Percentiles rank a stretch among this genome's conserved stretches.
Evolutionary conservation across 371 early-diverging fungal species (phyloP).

Genomic region (Mortierella sp.): DNA sequence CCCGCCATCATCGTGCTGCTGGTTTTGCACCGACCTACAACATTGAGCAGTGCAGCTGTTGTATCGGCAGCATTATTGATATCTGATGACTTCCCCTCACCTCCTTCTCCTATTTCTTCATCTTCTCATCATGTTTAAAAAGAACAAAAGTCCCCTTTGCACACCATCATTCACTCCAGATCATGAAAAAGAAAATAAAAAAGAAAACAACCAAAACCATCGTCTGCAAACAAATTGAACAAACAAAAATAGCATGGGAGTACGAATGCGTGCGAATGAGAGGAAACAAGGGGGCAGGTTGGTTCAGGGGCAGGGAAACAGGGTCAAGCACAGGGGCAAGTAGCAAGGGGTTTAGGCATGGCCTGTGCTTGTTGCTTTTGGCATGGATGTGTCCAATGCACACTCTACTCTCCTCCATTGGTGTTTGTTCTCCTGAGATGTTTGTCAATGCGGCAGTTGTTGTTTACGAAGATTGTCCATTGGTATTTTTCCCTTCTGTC

Average conservation of each 20-base stretch:
- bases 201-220: not conserved
- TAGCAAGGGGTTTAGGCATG: not conserved
- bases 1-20: slow-evolving; percentile 16
- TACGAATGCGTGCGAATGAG: too few relatives aligned
- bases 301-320: too few relatives aligned
- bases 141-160: not conserved
- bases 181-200: not conserved
- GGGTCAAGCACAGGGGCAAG: not conserved
- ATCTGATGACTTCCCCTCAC: slow-evolving; percentile 17
- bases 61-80: slow-evolving; percentile 51
- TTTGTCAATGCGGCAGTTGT: too few relatives aligned
- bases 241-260: slow-evolving; percentile 1
- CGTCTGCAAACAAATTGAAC: not conserved
- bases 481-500: not conserved
- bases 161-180: not conserved
- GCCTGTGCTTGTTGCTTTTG: not conserved
- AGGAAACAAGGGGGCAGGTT: too few relatives aligned
- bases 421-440: not conserved
- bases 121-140: not conserved
- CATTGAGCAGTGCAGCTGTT: slow-evolving; percentile 54
- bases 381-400: slow-evolving; percentile 5
- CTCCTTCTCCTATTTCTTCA: not conserved
- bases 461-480: not conserved
- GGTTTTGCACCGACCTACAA: slow-evolving; percentile 10
- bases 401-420: not conserved